Evolutionary conservation across 768 basidiomycete species (phyloP), one percentile per base, ranked within the genome.

Genomic region (Rhodotorula paludigena): DNA sequence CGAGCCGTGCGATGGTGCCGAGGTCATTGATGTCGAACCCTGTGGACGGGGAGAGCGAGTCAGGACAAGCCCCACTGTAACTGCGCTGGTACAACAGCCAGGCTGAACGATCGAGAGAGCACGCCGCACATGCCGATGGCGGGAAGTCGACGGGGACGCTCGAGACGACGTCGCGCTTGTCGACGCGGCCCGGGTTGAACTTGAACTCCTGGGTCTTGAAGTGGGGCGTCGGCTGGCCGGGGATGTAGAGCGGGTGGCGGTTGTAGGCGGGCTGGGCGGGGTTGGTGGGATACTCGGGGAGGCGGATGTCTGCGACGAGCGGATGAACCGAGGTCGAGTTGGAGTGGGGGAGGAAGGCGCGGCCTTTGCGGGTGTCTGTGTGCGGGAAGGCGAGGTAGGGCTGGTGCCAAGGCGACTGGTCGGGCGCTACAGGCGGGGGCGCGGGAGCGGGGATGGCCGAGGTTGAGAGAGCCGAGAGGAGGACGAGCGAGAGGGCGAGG

Each of bases 21-120:
- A 66, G 45, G 47, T 66, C 59, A 58, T 66, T 66, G 36, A 66
- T 49, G 54, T 66, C 64, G 38, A 66, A 49, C 39, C 52, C 64
- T 66, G 45, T 3, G 18, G 2, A 6, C 25, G 4, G 16, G 18
- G 9, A 23, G 48, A 25, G 44, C 12, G 10, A 23, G 6, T 2
- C 14, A 5, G 38, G 36, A 18, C 15, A n/a, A n/a, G n/a, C n/a
- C n/a, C n/a, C n/a, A n/a, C n/a, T n/a, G n/a, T n/a, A n/a, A n/a
- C n/a, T n/a, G n/a, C n/a, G n/a, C n/a, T n/a, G n/a, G 35, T 20
- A 32, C 15, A 14, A 18, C 6, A 32, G 30, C n/a, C n/a, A n/a
- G n/a, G n/a, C n/a, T n/a, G n/a, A n/a, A n/a, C n/a, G n/a, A n/a
- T n/a, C n/a, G n/a, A n/a, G n/a, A n/a, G n/a, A 3, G 21, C 15